Evolutionary conservation across 2,329 filamentous ascomycete species (phyloP).

Genomic region (Mycogone perniciosa): DNA sequence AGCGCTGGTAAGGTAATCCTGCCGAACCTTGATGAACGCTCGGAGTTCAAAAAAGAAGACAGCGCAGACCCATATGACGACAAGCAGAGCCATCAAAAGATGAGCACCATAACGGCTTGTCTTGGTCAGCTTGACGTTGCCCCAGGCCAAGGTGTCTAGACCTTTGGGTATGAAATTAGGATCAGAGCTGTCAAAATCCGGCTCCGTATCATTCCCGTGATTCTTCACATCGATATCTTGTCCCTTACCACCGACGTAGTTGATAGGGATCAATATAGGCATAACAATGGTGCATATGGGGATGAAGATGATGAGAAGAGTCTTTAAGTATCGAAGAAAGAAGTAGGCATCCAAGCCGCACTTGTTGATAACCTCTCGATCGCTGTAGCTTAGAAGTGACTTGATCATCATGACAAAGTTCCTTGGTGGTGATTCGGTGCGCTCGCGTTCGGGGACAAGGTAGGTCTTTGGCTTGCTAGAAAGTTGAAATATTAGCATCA

Average conservation of each 20-base stretch:
- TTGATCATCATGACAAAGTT: conserved; percentile 46
- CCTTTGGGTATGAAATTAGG: conserved; percentile 42
- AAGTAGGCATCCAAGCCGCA: conserved; percentile 96
- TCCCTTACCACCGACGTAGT: conserved; percentile 65
- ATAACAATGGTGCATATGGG: conserved; percentile 72
- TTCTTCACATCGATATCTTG: conserved; percentile 39
- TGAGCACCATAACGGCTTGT: conserved; percentile 76
- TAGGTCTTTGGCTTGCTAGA: conserved; percentile 74
- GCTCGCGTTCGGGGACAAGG: conserved; percentile 76
- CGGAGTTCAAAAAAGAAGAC: conserved; percentile 82
- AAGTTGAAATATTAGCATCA: neutral
- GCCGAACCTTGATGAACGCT: conserved; percentile 86
- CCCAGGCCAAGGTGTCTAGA: conserved; percentile 79
- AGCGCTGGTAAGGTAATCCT: conserved; percentile 89
- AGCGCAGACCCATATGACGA: conserved; percentile 78
- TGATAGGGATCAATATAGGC: conserved; percentile 81
- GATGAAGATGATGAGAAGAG: conserved; percentile 82
- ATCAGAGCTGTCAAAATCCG: conserved; percentile 15
- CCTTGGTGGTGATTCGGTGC: conserved; percentile 65
- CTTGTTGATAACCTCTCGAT: conserved; percentile 84
- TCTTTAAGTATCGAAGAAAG: conserved; percentile 79
- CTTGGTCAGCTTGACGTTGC: conserved; percentile 66
- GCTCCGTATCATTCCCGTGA: conserved; percentile 21
- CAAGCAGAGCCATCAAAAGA: conserved; percentile 67
- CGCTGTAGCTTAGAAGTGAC: conserved; percentile 60